These are phyloP conservation scores for Acanthamoeba polyphaga DNA, from an alignment of 208 protist species.

Conservation along the genomic window DNA sequence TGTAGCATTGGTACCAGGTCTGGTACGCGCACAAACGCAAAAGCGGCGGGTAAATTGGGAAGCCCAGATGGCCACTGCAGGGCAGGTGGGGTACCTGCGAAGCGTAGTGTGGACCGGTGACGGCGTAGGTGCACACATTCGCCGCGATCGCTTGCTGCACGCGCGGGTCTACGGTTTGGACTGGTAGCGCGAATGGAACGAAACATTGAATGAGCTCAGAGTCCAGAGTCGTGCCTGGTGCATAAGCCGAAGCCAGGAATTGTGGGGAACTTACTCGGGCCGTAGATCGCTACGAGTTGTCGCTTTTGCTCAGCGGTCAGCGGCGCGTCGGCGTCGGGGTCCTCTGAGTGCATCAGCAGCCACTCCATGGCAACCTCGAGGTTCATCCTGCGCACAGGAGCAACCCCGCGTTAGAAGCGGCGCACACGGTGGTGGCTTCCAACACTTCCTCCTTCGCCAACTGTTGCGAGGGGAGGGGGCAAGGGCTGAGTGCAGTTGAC, in stretches of 20 bases:
- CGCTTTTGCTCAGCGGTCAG: slow-evolving; percentile 47
- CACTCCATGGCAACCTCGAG: slow-evolving; percentile 44
- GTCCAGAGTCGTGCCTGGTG: background rate
- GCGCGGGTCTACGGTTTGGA: background rate
- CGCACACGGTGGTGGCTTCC: background rate
- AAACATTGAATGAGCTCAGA: background rate
- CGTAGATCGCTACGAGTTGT: background rate
- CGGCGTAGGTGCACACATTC: slow-evolving; percentile 60
- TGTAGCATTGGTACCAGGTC: slow-evolving; percentile 91
- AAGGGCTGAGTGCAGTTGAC: background rate
- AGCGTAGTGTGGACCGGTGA: background rate
- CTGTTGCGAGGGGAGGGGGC: background rate
- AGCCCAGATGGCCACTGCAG: background rate
- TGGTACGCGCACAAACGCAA: slow-evolving; percentile 72
- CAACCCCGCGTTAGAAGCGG: background rate
- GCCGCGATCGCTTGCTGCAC: slow-evolving; percentile 10
- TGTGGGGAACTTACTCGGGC: background rate
- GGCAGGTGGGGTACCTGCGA: background rate
- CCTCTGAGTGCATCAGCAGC: slow-evolving; percentile 12
- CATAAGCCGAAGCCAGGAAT: background rate
- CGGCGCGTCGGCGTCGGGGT: slow-evolving; percentile 27
- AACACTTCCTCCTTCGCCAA: background rate
- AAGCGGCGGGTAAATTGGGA: background rate
- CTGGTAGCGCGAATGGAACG: background rate
- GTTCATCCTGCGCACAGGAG: background rate